Percentiles rank a stretch among this genome's conserved stretches.
phyloP scores from a whole-genome alignment of 805 yeast species.

The Metschnikowia rubicola region DNA sequence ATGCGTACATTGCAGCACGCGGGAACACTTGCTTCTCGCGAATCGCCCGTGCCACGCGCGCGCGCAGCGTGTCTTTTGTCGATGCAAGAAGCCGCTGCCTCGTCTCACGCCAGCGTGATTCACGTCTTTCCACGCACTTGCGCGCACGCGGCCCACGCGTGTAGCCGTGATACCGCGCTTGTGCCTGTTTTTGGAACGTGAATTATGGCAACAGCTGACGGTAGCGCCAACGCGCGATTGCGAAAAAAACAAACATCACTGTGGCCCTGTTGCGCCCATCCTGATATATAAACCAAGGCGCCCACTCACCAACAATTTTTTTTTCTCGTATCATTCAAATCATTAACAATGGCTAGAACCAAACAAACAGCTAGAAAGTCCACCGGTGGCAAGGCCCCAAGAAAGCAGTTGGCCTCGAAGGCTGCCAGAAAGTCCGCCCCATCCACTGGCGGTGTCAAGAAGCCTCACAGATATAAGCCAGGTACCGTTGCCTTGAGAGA shows the following conservation, averaged over 20 bases:
- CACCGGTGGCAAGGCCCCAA: constrained; percentile 95
- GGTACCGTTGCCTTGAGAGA: constrained; percentile 97
- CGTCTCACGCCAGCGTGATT: background rate
- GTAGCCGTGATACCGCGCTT: constrained; percentile 6
- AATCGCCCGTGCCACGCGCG: background rate
- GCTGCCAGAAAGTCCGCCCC: constrained; percentile 94
- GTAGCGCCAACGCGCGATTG: constrained; percentile 1
- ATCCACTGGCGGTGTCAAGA: constrained; percentile 89
- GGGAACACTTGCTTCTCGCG: background rate
- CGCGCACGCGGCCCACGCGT: constrained; percentile 1
- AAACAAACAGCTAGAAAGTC: constrained; percentile 94
- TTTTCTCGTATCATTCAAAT: constrained; percentile 2
- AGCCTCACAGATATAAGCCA: constrained; percentile 95
- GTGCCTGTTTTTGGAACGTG: background rate
- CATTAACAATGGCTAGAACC: constrained; percentile 73
- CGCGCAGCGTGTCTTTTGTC: background rate
- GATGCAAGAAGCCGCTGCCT: background rate
- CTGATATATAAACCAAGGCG: constrained; percentile 7
- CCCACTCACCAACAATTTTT: background rate
- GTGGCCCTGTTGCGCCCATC: background rate
- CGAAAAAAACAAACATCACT: constrained; percentile 3
- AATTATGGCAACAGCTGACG: background rate
- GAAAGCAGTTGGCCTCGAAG: constrained; percentile 88
- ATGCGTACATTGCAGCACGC: constrained; percentile 5
- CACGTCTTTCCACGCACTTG: constrained; percentile 1